Evolutionary conservation across 352 stramenopile species (phyloP).

Genomic region (Pythium myriotylum): DNA sequence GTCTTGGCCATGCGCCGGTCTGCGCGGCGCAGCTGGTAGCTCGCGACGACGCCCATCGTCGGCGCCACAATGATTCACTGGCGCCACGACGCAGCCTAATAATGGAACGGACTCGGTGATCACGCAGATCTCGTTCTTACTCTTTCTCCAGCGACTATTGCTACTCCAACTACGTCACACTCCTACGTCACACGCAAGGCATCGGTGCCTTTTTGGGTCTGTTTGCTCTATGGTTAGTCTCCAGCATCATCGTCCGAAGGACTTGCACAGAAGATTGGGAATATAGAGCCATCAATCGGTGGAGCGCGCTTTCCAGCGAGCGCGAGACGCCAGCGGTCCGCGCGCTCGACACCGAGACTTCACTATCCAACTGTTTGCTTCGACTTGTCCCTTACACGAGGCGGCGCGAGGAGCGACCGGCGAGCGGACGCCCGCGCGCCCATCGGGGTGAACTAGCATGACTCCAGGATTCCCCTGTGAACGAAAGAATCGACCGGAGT

Average conservation of each 20-base stretch:
- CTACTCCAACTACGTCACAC: neutral
- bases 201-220: constrained; percentile 28
- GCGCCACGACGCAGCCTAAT: neutral
- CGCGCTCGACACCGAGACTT: constrained; percentile 89
- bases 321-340: constrained; percentile 53
- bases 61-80: neutral
- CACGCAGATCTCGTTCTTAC: no score
- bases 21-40: constrained; percentile 21
- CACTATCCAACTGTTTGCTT: constrained; percentile 90
- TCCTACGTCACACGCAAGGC: neutral
- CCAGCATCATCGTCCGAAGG: constrained; percentile 86
- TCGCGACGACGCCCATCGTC: constrained; percentile 27
- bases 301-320: constrained; percentile 80
- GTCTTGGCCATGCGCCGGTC: constrained; percentile 42
- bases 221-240: constrained; percentile 91
- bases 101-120: no score
- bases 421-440: constrained; percentile 23
- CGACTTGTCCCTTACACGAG: constrained; percentile 86
- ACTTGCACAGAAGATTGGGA: constrained; percentile 91
- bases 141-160: no score
- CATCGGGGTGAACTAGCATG: constrained; percentile 83
- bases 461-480: constrained; percentile 87
- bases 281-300: constrained; percentile 92
- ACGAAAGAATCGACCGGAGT: constrained; percentile 78
- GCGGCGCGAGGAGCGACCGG: no score